A percentile compares a stretch with the other conserved stretches of the same genome.
phyloP scores from a whole-genome alignment of 2,329 filamentous ascomycete species.

The Phyllachora maydis region DNA sequence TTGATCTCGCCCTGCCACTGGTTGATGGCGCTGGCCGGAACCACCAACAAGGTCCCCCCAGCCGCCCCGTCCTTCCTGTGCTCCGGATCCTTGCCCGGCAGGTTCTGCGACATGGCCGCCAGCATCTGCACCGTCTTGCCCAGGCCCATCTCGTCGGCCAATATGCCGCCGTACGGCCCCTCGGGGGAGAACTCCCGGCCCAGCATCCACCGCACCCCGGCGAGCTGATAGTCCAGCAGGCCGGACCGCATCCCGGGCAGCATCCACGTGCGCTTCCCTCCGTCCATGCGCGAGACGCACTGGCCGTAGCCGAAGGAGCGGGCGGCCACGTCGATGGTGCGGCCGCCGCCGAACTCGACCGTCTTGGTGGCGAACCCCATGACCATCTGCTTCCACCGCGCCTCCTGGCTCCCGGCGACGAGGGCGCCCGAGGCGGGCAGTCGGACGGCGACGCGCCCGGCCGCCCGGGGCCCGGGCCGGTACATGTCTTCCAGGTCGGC shows the following conservation, averaged over 20 bases:
- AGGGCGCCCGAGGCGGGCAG: no score
- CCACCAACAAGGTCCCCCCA: not conserved
- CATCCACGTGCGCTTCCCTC: slow-evolving; percentile 1
- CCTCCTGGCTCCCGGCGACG: no score
- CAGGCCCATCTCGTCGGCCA: slow-evolving; percentile 1
- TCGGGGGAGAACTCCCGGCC: slow-evolving; percentile 1
- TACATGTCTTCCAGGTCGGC: no score
- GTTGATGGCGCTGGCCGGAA: not conserved
- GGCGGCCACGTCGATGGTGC: no score
- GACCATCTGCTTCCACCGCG: no score
- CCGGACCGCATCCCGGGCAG: slow-evolving; percentile 1
- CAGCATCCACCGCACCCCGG: slow-evolving; percentile 2
- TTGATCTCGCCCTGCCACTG: not conserved
- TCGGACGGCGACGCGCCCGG: no score
- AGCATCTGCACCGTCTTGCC: not conserved
- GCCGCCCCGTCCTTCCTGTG: not conserved
- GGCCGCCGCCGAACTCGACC: no score
- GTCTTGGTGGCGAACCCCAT: no score
- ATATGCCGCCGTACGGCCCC: not conserved
- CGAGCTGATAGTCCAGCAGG: slow-evolving; percentile 2
- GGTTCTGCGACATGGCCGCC: not conserved
- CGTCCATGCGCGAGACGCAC: not conserved
- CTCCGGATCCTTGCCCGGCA: not conserved
- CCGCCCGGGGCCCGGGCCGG: no score
- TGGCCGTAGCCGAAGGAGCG: slow-evolving; percentile 1